phyloP scores from a whole-genome alignment of 2,329 filamentous ascomycete genomes.

The Nannizziopsis barbatae region DNA sequence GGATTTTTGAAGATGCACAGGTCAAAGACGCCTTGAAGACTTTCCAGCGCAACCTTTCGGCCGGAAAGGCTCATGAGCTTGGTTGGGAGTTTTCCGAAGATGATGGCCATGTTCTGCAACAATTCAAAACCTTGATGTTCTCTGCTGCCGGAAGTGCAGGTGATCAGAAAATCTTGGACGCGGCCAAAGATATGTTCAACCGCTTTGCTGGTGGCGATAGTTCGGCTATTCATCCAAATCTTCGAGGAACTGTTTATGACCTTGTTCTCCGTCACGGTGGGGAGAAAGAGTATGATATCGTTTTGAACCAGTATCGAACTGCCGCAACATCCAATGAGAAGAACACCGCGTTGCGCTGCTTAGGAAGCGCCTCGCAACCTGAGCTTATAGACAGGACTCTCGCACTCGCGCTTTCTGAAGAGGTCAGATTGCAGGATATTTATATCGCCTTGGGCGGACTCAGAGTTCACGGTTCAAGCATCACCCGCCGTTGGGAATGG shows the following conservation, averaged over 20 bases:
- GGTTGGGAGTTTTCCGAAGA: slow-evolving; percentile 79
- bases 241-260: slow-evolving; percentile 74
- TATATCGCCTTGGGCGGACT: slow-evolving; percentile 78
- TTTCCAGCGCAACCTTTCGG: slow-evolving; percentile 70
- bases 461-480: slow-evolving; percentile 63
- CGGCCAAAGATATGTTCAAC: slow-evolving; percentile 80
- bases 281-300: slow-evolving; percentile 69
- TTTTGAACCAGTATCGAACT: slow-evolving; percentile 63
- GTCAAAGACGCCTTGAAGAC: slow-evolving; percentile 62
- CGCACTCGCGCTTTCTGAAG: slow-evolving; percentile 59
- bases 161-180: slow-evolving; percentile 64
- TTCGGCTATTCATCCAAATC: slow-evolving; percentile 79
- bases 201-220: slow-evolving; percentile 71
- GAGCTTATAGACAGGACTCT: slow-evolving; percentile 74
- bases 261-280: slow-evolving; percentile 77
- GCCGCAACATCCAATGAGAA: slow-evolving; percentile 76
- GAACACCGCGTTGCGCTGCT: slow-evolving; percentile 73
- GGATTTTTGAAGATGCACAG: slow-evolving; percentile 73
- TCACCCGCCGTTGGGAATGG: slow-evolving; percentile 71
- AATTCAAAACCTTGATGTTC: slow-evolving; percentile 90
- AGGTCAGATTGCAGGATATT: slow-evolving; percentile 89
- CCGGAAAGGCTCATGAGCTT: slow-evolving; percentile 68
- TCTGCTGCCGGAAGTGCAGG: slow-evolving; percentile 69
- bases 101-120: slow-evolving; percentile 82
- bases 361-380: slow-evolving; percentile 67